Percentiles rank a stretch among this genome's conserved stretches.
These are phyloP conservation scores for Auxenochlorella protothecoides DNA, from an alignment of 139 green algal species.

Conservation along the genomic window DNA sequence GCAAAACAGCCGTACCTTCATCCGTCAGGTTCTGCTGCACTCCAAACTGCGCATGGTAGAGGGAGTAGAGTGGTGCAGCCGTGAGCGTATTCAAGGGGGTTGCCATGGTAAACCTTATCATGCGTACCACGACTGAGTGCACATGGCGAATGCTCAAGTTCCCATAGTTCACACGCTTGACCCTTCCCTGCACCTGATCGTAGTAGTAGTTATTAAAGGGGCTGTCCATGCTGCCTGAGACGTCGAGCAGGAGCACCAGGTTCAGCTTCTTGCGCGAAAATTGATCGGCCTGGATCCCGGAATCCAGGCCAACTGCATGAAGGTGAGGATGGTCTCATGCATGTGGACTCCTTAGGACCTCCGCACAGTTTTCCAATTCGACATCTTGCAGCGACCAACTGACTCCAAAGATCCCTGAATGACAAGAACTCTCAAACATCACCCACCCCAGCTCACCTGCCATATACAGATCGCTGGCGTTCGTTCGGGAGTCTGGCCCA, in stretches of 20 bases:
- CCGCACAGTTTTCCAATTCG: too few species aligned
- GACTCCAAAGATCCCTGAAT: too few species aligned
- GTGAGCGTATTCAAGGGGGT: too few species aligned
- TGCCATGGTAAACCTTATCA: too few species aligned
- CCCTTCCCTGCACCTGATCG: background rate
- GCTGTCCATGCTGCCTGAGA: slow-evolving; percentile 12
- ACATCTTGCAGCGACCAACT: background rate
- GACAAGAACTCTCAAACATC: too few species aligned
- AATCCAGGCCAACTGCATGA: slow-evolving; percentile 17
- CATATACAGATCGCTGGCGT: slow-evolving; percentile 4
- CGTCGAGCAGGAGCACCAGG: slow-evolving; percentile 19
- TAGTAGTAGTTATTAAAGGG: slow-evolving; percentile 27
- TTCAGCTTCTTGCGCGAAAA: slow-evolving; percentile 10
- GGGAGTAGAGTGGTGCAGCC: too few species aligned
- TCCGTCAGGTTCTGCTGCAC: slow-evolving; percentile 6
- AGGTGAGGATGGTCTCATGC: too few species aligned
- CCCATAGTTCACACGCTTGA: too few species aligned
- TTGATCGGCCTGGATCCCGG: slow-evolving; percentile 2
- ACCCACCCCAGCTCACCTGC: background rate
- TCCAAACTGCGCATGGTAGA: background rate
- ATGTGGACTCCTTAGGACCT: too few species aligned
- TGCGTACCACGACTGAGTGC: too few species aligned
- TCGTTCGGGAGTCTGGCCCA: background rate
- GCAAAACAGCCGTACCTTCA: slow-evolving; percentile 1
- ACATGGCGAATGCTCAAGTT: too few species aligned